Conservation (phyloP, 495 filamentous ascomycete species). For the Aspergillus panamensis region DNA sequence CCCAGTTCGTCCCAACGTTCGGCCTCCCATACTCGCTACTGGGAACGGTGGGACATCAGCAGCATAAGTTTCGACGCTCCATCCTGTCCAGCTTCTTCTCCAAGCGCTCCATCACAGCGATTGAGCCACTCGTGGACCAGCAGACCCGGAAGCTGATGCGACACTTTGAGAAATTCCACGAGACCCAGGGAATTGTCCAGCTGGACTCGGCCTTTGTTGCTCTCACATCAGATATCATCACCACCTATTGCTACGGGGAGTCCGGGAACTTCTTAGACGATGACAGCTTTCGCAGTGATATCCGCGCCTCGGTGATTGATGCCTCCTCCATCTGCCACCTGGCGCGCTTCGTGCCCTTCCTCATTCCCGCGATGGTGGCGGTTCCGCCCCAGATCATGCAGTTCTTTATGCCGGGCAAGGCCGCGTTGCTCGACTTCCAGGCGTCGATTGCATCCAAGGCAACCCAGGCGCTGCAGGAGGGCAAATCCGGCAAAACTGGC, state of each 20-base stretch:
- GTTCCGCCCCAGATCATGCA: slow-evolving; percentile 20
- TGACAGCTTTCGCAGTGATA: slow-evolving; percentile 23
- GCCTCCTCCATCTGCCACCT: slow-evolving; percentile 23
- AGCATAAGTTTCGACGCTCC: slow-evolving; percentile 27
- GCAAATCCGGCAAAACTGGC: neutral
- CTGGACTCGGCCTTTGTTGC: slow-evolving; percentile 38
- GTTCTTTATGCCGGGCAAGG: slow-evolving; percentile 25
- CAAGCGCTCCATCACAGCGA: slow-evolving; percentile 19
- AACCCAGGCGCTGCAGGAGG: neutral
- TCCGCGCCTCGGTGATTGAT: slow-evolving; percentile 21
- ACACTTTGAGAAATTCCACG: slow-evolving; percentile 32
- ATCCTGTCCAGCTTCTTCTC: slow-evolving; percentile 30
- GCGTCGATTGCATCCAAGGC: neutral
- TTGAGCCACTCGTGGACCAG: neutral
- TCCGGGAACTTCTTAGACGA: no score
- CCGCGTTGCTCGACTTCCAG: slow-evolving; percentile 24
- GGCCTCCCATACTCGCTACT: slow-evolving; percentile 18
- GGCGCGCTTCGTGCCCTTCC: slow-evolving; percentile 29
- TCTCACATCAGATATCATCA: slow-evolving; percentile 43
- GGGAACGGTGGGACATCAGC: slow-evolving; percentile 20
- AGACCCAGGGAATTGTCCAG: slow-evolving; percentile 23
- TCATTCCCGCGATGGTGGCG: slow-evolving; percentile 16
- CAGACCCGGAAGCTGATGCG: neutral
- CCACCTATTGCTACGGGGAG: slow-evolving; percentile 43
- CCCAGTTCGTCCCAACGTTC: slow-evolving; percentile 15